These are phyloP conservation scores for Aspergillus proliferans DNA, from an alignment of 2,329 filamentous ascomycete genomes.

Conservation along the genomic window DNA sequence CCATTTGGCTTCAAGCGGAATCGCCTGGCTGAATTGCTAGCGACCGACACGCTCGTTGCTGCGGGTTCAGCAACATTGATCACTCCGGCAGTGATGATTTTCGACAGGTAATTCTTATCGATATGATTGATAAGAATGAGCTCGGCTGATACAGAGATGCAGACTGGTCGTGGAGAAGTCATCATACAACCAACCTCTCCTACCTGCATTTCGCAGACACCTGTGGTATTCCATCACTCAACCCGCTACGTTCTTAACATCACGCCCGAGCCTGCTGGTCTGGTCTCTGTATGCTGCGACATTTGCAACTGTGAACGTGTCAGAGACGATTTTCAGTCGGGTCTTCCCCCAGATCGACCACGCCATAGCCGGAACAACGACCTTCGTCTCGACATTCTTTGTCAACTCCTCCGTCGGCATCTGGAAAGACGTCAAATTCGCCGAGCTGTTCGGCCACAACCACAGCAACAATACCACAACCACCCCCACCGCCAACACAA, in stretches of 20 bases:
- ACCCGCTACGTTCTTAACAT: slow-evolving; percentile 33
- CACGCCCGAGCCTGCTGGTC: slow-evolving; percentile 37
- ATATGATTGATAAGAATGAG: neutral
- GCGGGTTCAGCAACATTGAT: slow-evolving; percentile 64
- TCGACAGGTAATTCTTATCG: slow-evolving; percentile 58
- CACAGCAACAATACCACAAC: slow-evolving; percentile 3
- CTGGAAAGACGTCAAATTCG: slow-evolving; percentile 82
- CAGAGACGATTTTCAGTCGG: slow-evolving; percentile 71
- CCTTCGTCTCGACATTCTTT: slow-evolving; percentile 68
- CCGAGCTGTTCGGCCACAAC: slow-evolving; percentile 58
- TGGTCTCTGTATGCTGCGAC: slow-evolving; percentile 69
- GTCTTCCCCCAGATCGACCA: slow-evolving; percentile 45
- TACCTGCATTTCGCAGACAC: slow-evolving; percentile 29
- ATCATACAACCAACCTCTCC: slow-evolving; percentile 26
- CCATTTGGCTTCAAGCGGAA: slow-evolving; percentile 25
- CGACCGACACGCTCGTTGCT: slow-evolving; percentile 61
- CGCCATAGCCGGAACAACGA: slow-evolving; percentile 65
- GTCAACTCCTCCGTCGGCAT: slow-evolving; percentile 70
- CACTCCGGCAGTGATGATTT: slow-evolving; percentile 73
- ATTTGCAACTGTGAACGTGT: slow-evolving; percentile 76
- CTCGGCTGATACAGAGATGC: slow-evolving; percentile 9
- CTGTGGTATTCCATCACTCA: slow-evolving; percentile 30
- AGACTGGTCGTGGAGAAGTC: slow-evolving; percentile 40
- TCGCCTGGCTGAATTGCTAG: slow-evolving; percentile 41
- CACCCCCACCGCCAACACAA: slow-evolving; percentile 2